These are phyloP conservation scores for Coemansia sp. DNA, from an alignment of 192 early-diverging fungal genomes.

Conservation along the genomic window DNA sequence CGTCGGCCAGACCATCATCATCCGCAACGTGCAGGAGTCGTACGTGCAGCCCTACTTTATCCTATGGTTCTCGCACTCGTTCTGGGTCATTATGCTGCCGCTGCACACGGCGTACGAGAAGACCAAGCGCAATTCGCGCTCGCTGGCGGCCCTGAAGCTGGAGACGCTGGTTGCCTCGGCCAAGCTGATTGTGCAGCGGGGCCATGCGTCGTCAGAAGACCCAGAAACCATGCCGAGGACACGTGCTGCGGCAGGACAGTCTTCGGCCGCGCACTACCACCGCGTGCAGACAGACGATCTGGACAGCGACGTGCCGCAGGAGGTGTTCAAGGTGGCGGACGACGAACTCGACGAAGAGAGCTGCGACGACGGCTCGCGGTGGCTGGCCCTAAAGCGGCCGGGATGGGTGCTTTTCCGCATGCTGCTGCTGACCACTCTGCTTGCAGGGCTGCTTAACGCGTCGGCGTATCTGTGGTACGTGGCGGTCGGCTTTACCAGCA, in stretches of 20 bases:
- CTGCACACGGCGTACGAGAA: conserved; percentile 39
- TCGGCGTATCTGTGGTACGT: conserved; percentile 79
- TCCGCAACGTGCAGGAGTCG: conserved; percentile 48
- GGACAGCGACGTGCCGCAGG: conserved; percentile 2
- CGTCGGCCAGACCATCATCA: conserved; percentile 37
- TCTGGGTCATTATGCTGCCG: conserved; percentile 44
- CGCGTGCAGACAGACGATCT: conserved; percentile 18
- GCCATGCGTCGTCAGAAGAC: conserved; percentile 4
- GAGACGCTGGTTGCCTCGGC: conserved; percentile 47
- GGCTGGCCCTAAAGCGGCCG: conserved; percentile 20
- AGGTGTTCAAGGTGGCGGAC: conserved; percentile 7
- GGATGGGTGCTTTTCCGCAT: conserved; percentile 28
- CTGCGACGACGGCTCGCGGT: conserved; percentile 18
- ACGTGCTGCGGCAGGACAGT: background rate
- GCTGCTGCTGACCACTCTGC: conserved; percentile 22
- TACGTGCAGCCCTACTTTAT: conserved; percentile 55
- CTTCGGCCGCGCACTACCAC: conserved; percentile 19
- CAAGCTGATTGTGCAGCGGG: conserved; percentile 38
- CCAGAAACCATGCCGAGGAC: background rate
- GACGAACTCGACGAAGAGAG: background rate
- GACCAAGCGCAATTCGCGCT: conserved; percentile 32
- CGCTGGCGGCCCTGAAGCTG: conserved; percentile 26
- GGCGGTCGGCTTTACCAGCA: conserved; percentile 66
- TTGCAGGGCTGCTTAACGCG: conserved; percentile 62
- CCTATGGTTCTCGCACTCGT: conserved; percentile 55